These are phyloP conservation scores for Hysterangium stoloniferum DNA, from an alignment of 768 basidiomycete genomes.

Conservation along the genomic window DNA sequence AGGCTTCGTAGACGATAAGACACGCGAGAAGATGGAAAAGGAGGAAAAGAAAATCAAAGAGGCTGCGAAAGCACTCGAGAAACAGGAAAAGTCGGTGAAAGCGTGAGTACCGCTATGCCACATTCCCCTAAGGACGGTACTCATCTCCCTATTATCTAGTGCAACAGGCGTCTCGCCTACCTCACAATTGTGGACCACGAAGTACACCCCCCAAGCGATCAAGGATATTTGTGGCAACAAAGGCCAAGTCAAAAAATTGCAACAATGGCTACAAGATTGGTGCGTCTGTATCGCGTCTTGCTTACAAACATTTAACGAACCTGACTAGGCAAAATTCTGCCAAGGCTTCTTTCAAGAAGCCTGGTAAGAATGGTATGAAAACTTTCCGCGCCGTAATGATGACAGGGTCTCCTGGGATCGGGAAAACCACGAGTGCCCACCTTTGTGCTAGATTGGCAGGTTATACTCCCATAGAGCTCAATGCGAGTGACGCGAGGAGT, in stretches of 20 bases:
- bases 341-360: conserved; percentile 82
- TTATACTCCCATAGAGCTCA: conserved; percentile 89
- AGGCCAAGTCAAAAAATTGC: conserved; percentile 79
- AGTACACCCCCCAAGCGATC: conserved; percentile 82
- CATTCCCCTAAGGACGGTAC: neutral
- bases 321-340: conserved; percentile 58
- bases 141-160: conserved; percentile 15
- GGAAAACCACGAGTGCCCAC: conserved; percentile 96
- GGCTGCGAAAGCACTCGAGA: conserved; percentile 73
- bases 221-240: conserved; percentile 98
- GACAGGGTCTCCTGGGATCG: conserved; percentile 93
- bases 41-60: conserved; percentile 69
- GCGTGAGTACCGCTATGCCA: neutral
- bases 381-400: conserved; percentile 81
- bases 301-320: neutral
- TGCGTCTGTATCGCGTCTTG: conserved; percentile 26
- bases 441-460: conserved; percentile 85
- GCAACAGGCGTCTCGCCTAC: conserved; percentile 37
- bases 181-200: conserved; percentile 84
- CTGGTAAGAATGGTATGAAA: conserved; percentile 86
- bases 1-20: conserved; percentile 62
- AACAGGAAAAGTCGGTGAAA: conserved; percentile 50
- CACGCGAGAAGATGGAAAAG: conserved; percentile 70
- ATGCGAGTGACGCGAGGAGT: conserved; percentile 91
- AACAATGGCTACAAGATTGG: conserved; percentile 86